Conservation (phyloP, 1,284 basidiomycete genomes). For the Cutaneotrichosporon cavernicola region DNA sequence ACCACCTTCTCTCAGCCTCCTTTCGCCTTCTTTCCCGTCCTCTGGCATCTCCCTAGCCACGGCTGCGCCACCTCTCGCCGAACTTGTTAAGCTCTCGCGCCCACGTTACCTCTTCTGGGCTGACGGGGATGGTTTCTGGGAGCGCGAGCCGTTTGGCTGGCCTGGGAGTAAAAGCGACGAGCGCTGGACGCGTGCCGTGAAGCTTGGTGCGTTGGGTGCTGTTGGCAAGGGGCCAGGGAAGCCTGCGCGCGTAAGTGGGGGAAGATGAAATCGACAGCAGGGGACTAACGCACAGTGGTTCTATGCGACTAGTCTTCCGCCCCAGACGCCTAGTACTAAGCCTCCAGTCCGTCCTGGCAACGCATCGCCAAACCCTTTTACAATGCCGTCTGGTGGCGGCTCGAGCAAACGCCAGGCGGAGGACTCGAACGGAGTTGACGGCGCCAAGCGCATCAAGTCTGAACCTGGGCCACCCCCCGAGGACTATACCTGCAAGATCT, state of each 20-base stretch:
- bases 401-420: constrained; percentile 63
- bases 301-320: constrained; percentile 69
- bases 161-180: constrained; percentile 61
- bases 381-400: constrained; percentile 20
- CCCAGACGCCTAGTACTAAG: constrained; percentile 45
- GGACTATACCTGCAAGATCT: constrained; percentile 80
- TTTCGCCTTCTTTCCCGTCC: constrained; percentile 60
- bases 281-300: constrained; percentile 61
- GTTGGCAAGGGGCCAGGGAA: constrained; percentile 59
- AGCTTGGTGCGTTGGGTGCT: constrained; percentile 80
- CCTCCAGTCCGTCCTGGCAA: constrained; percentile 41
- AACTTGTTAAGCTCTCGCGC: constrained; percentile 58
- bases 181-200: constrained; percentile 72
- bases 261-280: neutral
- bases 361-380: constrained; percentile 45
- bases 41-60: constrained; percentile 55
- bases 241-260: constrained; percentile 72
- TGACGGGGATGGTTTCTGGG: constrained; percentile 71
- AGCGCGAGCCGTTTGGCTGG: constrained; percentile 86
- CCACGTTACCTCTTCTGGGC: constrained; percentile 57
- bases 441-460: constrained; percentile 56
- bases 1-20: constrained; percentile 67
- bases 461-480: constrained; percentile 62
- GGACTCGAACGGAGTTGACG: constrained; percentile 31
- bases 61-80: constrained; percentile 64